phyloP scores from a whole-genome alignment of 805 yeast species.

The Saccharomycopsis synnaedendra region DNA sequence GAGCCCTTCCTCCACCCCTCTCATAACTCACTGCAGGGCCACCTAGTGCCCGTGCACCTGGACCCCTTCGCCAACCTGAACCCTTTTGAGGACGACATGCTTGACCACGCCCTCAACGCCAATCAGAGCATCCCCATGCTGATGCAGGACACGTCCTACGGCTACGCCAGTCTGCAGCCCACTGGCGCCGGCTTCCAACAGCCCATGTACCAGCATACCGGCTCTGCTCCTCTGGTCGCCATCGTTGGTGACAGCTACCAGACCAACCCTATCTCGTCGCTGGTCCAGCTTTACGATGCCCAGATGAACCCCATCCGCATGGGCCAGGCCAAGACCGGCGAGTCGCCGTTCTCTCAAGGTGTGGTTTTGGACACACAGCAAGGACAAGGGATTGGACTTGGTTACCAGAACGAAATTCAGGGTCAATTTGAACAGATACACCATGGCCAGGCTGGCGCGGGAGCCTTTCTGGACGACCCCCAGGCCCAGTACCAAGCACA shows the following conservation, averaged over 20 bases:
- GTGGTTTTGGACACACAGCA: conserved; percentile 12
- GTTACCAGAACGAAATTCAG: conserved; percentile 9
- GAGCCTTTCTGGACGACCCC: neutral
- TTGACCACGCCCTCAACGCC: conserved; percentile 3
- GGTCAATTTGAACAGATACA: conserved; percentile 7
- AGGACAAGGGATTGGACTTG: conserved; percentile 8
- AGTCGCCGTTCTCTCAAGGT: conserved; percentile 6
- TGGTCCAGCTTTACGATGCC: conserved; percentile 11
- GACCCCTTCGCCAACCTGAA: neutral
- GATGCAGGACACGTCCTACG: neutral
- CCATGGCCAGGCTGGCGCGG: neutral
- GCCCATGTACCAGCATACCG: neutral
- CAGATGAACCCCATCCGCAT: conserved; percentile 12
- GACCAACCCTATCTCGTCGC: conserved; percentile 4
- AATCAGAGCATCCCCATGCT: conserved; percentile 3
- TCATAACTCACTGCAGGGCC: neutral
- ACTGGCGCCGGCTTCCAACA: neutral
- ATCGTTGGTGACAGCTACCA: conserved; percentile 14
- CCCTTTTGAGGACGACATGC: neutral
- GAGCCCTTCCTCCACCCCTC: neutral
- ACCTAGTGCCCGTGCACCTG: neutral
- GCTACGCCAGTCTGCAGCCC: neutral
- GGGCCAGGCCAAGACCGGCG: neutral
- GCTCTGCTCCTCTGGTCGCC: neutral
- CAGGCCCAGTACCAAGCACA: neutral